Percentiles rank a stretch among this genome's conserved stretches.
phyloP scores from a whole-genome alignment of 257 asterid species.

The Nicotiana sylvestris region DNA sequence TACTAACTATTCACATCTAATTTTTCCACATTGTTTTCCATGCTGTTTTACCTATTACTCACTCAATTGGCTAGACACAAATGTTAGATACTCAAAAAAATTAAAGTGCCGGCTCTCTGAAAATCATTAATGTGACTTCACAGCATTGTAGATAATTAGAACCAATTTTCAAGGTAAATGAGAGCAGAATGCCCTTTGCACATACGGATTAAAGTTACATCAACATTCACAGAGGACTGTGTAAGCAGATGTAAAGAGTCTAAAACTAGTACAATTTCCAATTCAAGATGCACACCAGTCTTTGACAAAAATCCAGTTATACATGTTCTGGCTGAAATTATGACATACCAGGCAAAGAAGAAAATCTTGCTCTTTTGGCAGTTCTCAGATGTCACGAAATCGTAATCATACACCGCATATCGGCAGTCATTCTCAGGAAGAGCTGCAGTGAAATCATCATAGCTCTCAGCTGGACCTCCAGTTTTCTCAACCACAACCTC shows the following conservation, averaged over 20 bases:
- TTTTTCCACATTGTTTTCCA: background rate
- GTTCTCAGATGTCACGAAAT: constrained; percentile 65
- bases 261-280: too few relatives aligned
- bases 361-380: constrained; percentile 78
- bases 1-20: too few relatives aligned
- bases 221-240: background rate
- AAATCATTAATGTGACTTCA: background rate
- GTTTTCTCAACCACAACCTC: constrained; percentile 66
- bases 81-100: background rate
- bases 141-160: background rate
- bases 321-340: background rate
- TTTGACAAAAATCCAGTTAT: background rate
- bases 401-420: constrained; percentile 61
- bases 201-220: background rate
- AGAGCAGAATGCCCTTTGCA: background rate
- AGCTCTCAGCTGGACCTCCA: constrained; percentile 52
- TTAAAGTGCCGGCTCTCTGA: background rate
- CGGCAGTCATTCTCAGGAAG: constrained; percentile 65
- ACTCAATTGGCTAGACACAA: background rate
- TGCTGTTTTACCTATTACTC: background rate
- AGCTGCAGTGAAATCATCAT: constrained; percentile 51
- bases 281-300: background rate
- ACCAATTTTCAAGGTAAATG: background rate
- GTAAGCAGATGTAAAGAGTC: background rate
- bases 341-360: constrained; percentile 66